phyloP scores from a whole-genome alignment of 2,329 filamentous ascomycete genomes.

The Balansia obtecta region DNA sequence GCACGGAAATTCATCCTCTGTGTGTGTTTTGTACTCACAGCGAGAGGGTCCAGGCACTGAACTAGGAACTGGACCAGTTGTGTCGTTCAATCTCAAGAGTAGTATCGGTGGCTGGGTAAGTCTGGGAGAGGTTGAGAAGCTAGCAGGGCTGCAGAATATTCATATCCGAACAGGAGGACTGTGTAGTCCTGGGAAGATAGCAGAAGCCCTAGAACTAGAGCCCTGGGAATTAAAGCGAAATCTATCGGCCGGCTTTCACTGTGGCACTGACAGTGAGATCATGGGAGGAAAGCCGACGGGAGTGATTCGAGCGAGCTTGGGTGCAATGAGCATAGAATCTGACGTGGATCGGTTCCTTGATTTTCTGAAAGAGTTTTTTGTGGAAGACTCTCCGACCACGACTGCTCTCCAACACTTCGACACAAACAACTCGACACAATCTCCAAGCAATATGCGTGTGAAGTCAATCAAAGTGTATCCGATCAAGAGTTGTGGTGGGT shows the following conservation, averaged over 20 bases:
- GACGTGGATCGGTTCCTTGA: conserved; percentile 62
- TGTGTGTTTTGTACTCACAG: conserved; percentile 54
- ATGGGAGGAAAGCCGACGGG: conserved; percentile 79
- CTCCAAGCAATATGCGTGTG: conserved; percentile 23
- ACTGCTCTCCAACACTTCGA: neutral
- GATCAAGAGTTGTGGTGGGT: conserved; percentile 87
- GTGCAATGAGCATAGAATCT: conserved; percentile 70
- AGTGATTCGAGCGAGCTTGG: conserved; percentile 72
- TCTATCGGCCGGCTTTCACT: conserved; percentile 74
- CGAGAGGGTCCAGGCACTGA: conserved; percentile 10
- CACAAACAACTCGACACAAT: neutral
- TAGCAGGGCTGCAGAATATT: conserved; percentile 65
- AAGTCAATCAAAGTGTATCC: conserved; percentile 67
- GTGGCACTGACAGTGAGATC: conserved; percentile 71
- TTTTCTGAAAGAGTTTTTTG: conserved; percentile 62
- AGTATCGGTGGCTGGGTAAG: conserved; percentile 62
- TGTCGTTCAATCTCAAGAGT: conserved; percentile 74
- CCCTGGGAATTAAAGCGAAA: conserved; percentile 76
- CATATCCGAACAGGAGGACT: conserved; percentile 80
- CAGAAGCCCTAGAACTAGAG: conserved; percentile 56
- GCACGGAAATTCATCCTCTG: conserved; percentile 55
- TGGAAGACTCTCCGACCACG: conserved; percentile 8
- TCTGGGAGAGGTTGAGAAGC: conserved; percentile 75
- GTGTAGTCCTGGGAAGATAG: conserved; percentile 84
- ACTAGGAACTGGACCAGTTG: conserved; percentile 53